phyloP scores from a whole-genome alignment of 495 filamentous ascomycete species.

The Xylaria sp. region DNA sequence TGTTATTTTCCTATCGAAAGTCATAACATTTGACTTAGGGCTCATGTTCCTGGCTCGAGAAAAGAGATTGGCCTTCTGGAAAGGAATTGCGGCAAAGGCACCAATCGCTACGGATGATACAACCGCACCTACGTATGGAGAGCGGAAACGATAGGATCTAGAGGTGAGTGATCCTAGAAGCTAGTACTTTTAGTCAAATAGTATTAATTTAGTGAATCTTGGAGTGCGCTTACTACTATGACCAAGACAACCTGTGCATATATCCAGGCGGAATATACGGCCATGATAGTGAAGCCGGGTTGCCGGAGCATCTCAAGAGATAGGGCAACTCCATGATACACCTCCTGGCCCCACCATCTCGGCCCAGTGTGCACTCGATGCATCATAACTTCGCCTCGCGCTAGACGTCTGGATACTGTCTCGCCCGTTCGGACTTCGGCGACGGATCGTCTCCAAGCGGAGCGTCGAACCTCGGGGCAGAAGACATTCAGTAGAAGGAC shows the following conservation, averaged over 20 bases:
- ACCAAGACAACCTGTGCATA: constrained; percentile 74
- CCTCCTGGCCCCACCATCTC: constrained; percentile 76
- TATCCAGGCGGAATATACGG: constrained; percentile 76
- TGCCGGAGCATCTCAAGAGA: constrained; percentile 71
- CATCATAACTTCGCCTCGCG: constrained; percentile 76
- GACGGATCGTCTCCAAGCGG: constrained; percentile 68
- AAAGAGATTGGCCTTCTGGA: constrained; percentile 73
- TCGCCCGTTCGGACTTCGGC: constrained; percentile 64
- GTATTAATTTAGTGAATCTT: constrained; percentile 29
- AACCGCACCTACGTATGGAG: constrained; percentile 67
- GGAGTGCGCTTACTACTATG: constrained; percentile 58
- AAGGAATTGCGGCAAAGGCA: constrained; percentile 70
- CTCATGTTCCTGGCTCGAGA: constrained; percentile 63
- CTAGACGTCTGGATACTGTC: constrained; percentile 63
- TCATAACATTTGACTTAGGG: constrained; percentile 64
- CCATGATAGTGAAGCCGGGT: constrained; percentile 73
- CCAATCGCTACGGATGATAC: constrained; percentile 69
- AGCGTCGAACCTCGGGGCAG: constrained; percentile 69
- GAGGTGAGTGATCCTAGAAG: constrained; percentile 72
- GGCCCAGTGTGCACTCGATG: constrained; percentile 71
- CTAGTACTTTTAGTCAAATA: constrained; percentile 40
- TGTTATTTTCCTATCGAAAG: constrained; percentile 61
- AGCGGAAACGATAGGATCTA: constrained; percentile 64
- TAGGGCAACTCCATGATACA: constrained; percentile 71
- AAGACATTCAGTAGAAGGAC: constrained; percentile 70